Base-by-base conservation (phyloP, 179 eudicot genomes). In the Beta corolliflora region DNA sequence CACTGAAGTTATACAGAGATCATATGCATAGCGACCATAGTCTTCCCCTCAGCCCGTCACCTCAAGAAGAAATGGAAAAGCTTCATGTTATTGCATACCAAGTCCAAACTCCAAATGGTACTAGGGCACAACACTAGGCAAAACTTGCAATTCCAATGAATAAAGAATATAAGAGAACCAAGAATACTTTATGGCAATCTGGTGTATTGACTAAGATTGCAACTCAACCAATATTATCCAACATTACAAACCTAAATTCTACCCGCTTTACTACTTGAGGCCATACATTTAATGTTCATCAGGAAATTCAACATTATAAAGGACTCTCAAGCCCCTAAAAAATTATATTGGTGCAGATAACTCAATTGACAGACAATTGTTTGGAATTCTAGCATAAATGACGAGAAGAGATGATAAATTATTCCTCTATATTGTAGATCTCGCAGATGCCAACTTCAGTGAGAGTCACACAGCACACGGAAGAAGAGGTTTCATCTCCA, bases 1-100 rank as follows among this genome's bases (percentile, higher is more conserved):
- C 16, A 5, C 13, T 54, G 56, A 72, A 83, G 53, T 46, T 53
- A 54, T 21, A 36, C 48, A 80, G 31, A 83, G 31, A 76, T n/a
- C 9, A 36, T 74, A 44, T 12, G 7, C n/a, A 74, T 9, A 45
- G 41, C 54, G 52, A 64, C 78, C 44, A 71, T 4, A 31, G 25
- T 61, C 76, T 23, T 15, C 77, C 53, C 2, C 18, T 25, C 2
- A 61, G 12, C 53, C 25, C 48, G 41, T 46, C 23, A 18, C 65
- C 54, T 65, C 61, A 74, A 29, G 81, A 54, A 54, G 31, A 1
- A 12, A 75, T 12, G 61, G 23, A 10, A 25, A 64, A 71, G 19
- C 73, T 31, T 69, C 76, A 53, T 19, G n/a, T n/a, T 25, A 63
- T 1, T 21, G 16, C 56, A 52, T 44, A 69, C 5, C 16, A n/a